Evolutionary conservation across 169 alveolate genomes (phyloP), one percentile per base, ranked within the genome.

Genomic region (Plasmodium malariae): DNA sequence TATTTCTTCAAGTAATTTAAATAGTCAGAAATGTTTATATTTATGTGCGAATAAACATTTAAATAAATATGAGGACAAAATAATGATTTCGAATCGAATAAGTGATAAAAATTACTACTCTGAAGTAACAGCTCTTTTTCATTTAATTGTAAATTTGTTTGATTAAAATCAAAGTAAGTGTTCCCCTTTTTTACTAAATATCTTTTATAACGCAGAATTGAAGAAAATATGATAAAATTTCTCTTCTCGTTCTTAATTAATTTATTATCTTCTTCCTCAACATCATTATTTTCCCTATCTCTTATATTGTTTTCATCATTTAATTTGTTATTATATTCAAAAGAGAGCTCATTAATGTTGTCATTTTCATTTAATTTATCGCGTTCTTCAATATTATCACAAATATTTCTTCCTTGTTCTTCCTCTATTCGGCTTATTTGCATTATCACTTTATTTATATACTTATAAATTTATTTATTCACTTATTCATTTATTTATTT

Each of bases 61-160:
- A 83, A 55, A 17, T 49, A 68, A 26, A 83, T 71, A 83, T 83
- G 91, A 4, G 91, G 91, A 21, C 19, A 83, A 48, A 83, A 69
- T 2, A 83, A 59, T 0, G 86, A 51, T 28, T 60, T 83, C 4
- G 68, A 2, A 57, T 83, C 91, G 51, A 83, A 83, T 19, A 83
- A 43, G 32, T 83, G 91, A 45, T 49, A 83, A 45, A 51, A 83
- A 32, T 65, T 83, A 60, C 91, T 83, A 32, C 62, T 83, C 32
- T 83, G 91, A 7, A 83, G 51, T 55, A 83, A 30, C 68, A 83
- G 36, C 11, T 83, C 91, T 34, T 83, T 83, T 70, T 83, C 91
- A 70, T 83, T 83, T 30, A 83, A 51, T 43, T 34, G 26, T 83
- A 83, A 54, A 45, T 83, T 83, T 19, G 80, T 65, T 2, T 68